These are phyloP conservation scores for Spiromastix sp. DNA, from an alignment of 2,329 filamentous ascomycete genomes.

Conservation along the genomic window DNA sequence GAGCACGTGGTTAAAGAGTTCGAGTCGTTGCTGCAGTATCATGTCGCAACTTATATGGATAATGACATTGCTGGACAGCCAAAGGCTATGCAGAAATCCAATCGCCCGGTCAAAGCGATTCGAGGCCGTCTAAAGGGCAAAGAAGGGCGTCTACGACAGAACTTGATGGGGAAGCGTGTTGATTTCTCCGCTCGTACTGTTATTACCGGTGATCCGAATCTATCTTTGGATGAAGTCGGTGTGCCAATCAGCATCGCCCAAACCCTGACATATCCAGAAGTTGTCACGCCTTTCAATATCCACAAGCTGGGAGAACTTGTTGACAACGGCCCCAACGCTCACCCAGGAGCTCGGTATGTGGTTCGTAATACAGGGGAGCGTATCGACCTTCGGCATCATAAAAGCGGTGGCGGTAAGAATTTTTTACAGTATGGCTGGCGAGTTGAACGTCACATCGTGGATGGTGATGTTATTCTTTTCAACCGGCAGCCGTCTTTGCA, in stretches of 20 bases:
- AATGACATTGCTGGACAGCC: slow-evolving; percentile 96
- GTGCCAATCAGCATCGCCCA: slow-evolving; percentile 88
- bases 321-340: slow-evolving; percentile 85
- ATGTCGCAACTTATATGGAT: slow-evolving; percentile 99
- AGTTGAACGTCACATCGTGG: slow-evolving; percentile 91
- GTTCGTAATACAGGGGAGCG: slow-evolving; percentile 87
- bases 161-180: slow-evolving; percentile 99
- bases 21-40: slow-evolving; percentile 85
- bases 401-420: slow-evolving; percentile 67
- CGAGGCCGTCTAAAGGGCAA: slow-evolving; percentile 97
- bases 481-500: slow-evolving; percentile 98
- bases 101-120: slow-evolving; percentile 91
- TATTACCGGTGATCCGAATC: slow-evolving; percentile 95
- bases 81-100: slow-evolving; percentile 91
- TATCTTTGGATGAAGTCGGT: slow-evolving; percentile 94
- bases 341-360: slow-evolving; percentile 93
- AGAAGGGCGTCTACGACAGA: slow-evolving; percentile 93
- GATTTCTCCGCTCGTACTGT: slow-evolving; percentile 99
- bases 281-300: slow-evolving; percentile 96
- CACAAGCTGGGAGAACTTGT: slow-evolving; percentile 81
- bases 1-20: slow-evolving; percentile 88
- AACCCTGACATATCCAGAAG: slow-evolving; percentile 91
- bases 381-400: slow-evolving; percentile 90
- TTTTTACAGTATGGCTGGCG: slow-evolving; percentile 95
- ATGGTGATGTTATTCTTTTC: slow-evolving; percentile 98